phyloP scores from a whole-genome alignment of 2,329 filamentous ascomycete genomes.

The Cyphellophora europaea region DNA sequence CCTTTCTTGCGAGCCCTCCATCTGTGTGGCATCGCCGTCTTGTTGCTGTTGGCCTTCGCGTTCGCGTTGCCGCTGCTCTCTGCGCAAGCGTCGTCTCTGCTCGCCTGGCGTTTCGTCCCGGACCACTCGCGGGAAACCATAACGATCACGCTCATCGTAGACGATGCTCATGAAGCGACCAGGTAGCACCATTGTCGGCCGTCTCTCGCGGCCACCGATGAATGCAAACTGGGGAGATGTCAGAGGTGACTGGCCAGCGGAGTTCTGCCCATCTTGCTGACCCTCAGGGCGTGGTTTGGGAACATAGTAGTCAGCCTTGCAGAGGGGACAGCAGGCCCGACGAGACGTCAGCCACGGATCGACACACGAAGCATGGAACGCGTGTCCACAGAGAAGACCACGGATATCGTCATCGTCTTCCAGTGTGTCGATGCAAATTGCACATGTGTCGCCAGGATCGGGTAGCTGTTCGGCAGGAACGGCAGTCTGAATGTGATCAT shows the following conservation, averaged over 20 bases:
- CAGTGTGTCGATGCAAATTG: constrained; percentile 88
- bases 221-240: constrained; percentile 15
- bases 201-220: constrained; percentile 25
- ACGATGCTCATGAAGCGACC: constrained; percentile 25
- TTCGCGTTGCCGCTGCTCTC: constrained; percentile 3
- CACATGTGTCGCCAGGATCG: constrained; percentile 83
- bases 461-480: constrained; percentile 71
- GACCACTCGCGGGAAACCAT: constrained; percentile 15
- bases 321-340: constrained; percentile 90
- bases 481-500: constrained; percentile 70
- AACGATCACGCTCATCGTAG: constrained; percentile 19
- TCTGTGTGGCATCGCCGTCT: background rate
- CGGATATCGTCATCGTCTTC: constrained; percentile 95
- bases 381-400: constrained; percentile 90
- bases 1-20: background rate
- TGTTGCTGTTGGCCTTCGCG: constrained; percentile 4
- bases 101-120: constrained; percentile 12
- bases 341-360: constrained; percentile 95
- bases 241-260: constrained; percentile 6
- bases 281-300: constrained; percentile 73
- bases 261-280: constrained; percentile 10
- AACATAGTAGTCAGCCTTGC: constrained; percentile 95
- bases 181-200: constrained; percentile 27
- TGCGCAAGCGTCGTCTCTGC: background rate
- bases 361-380: constrained; percentile 91